These are phyloP conservation scores for Dendrobium officinale DNA, from an alignment of 106 monocot genomes.

Conservation along the genomic window DNA sequence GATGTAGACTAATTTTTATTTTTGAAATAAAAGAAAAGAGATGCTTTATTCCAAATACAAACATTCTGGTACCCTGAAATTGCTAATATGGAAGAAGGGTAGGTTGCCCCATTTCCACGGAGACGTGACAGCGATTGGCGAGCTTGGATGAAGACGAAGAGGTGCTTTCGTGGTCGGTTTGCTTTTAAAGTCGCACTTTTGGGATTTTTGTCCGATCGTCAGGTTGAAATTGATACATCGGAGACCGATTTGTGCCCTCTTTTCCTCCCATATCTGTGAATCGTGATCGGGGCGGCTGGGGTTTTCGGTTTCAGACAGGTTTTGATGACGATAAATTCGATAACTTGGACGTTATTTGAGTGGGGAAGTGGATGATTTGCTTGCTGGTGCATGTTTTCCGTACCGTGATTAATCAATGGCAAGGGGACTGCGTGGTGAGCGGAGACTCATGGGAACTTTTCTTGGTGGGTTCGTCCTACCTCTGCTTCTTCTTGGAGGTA, in stretches of 20 bases:
- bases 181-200: too few relatives aligned
- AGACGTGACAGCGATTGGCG: too few relatives aligned
- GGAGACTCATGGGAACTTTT: slow-evolving; percentile 22
- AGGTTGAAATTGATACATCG: neutral
- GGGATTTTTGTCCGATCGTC: too few relatives aligned
- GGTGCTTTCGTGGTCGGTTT: too few relatives aligned
- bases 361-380: neutral
- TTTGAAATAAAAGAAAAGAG: too few relatives aligned
- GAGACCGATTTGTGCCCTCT: neutral
- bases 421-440: neutral
- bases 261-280: neutral
- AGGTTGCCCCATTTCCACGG: too few relatives aligned
- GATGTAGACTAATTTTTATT: too few relatives aligned
- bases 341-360: neutral
- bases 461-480: slow-evolving; percentile 39
- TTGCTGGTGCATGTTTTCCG: neutral
- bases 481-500: slow-evolving; percentile 38
- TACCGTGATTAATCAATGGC: slow-evolving; percentile 1
- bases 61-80: too few relatives aligned
- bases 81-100: too few relatives aligned
- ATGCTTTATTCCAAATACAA: too few relatives aligned
- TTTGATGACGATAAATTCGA: neutral
- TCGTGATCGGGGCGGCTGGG: neutral
- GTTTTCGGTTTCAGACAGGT: neutral
- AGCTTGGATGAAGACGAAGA: too few relatives aligned